These are phyloP conservation scores for Penicillium tannophilum DNA, from an alignment of 495 filamentous ascomycete genomes.

Conservation along the genomic window DNA sequence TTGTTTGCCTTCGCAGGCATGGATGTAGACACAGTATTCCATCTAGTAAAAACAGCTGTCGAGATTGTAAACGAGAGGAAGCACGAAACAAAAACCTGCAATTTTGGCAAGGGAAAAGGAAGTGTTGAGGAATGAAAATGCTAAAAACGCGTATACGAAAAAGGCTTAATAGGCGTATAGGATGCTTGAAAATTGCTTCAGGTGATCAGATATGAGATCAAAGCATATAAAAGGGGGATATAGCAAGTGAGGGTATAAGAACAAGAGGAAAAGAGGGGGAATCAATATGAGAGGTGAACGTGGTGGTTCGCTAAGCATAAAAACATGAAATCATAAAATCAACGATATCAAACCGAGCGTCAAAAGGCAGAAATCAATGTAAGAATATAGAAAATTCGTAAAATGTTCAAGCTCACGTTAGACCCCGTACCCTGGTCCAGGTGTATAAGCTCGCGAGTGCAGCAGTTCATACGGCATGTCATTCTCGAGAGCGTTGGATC, in stretches of 20 bases:
- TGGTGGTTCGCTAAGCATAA: constrained; percentile 7
- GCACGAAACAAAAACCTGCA: background rate
- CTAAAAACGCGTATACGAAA: background rate
- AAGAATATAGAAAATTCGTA: background rate
- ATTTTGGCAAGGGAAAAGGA: constrained; percentile 3
- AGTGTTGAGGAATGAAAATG: background rate
- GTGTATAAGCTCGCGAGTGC: constrained; percentile 14
- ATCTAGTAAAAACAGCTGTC: background rate
- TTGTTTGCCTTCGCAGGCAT: constrained; percentile 14
- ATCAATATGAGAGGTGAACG: background rate
- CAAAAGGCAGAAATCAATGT: constrained; percentile 1
- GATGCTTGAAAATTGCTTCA: background rate
- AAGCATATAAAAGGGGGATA: background rate
- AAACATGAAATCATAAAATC: constrained; percentile 1
- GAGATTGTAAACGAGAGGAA: background rate
- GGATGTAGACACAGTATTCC: background rate
- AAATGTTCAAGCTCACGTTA: constrained; percentile 1
- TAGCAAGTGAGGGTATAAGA: constrained; percentile 13
- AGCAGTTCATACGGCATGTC: constrained; percentile 40
- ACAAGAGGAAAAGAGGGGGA: constrained; percentile 2
- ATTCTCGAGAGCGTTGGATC: constrained; percentile 14
- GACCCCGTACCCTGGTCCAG: background rate
- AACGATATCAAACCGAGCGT: background rate
- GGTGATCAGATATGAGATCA: background rate
- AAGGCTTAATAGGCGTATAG: background rate